Percentiles rank a stretch among this genome's conserved stretches.
phyloP scores from a whole-genome alignment of 129 eudicot genomes.

The Tanacetum coccineum region DNA sequence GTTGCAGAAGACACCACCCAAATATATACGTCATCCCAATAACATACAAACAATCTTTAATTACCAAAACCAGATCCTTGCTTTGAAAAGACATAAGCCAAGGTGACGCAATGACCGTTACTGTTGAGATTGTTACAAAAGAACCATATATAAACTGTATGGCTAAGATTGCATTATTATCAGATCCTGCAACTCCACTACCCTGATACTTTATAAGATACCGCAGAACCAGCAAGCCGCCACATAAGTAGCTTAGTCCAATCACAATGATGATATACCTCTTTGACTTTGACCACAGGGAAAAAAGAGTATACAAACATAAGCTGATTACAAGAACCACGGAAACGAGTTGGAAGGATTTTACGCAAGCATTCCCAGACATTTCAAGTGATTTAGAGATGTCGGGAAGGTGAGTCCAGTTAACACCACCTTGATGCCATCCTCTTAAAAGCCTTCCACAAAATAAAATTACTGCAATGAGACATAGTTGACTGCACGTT shows the following conservation, averaged over 20 bases:
- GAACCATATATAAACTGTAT: slow-evolving; percentile 56
- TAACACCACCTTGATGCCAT: slow-evolving; percentile 99
- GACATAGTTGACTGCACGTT: slow-evolving; percentile 27
- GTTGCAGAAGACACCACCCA: slow-evolving; percentile 84
- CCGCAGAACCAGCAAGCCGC: slow-evolving; percentile 47
- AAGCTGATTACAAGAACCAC: slow-evolving; percentile 39
- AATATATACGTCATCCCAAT: slow-evolving; percentile 55
- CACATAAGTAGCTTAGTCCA: slow-evolving; percentile 37
- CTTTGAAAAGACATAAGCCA: slow-evolving; percentile 49
- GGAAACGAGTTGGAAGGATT: slow-evolving; percentile 54
- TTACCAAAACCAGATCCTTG: slow-evolving; percentile 25
- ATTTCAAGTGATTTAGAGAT: slow-evolving; percentile 73
- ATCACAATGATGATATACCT: slow-evolving; percentile 28
- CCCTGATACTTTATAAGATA: slow-evolving; percentile 46
- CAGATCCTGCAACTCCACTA: slow-evolving; percentile 30
- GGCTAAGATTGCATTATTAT: slow-evolving; percentile 39
- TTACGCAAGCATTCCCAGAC: slow-evolving; percentile 39
- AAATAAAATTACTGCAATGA: slow-evolving; percentile 35
- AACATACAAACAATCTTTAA: slow-evolving; percentile 44
- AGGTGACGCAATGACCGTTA: slow-evolving; percentile 43
- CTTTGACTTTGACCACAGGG: slow-evolving; percentile 35
- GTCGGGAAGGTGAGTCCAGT: slow-evolving; percentile 88
- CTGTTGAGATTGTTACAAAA: slow-evolving; percentile 35
- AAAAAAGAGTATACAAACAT: slow-evolving; percentile 43
- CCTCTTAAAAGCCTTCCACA: slow-evolving; percentile 76